Conservation (phyloP, 139 green algal genomes). For the Tetraselmis chui region DNA sequence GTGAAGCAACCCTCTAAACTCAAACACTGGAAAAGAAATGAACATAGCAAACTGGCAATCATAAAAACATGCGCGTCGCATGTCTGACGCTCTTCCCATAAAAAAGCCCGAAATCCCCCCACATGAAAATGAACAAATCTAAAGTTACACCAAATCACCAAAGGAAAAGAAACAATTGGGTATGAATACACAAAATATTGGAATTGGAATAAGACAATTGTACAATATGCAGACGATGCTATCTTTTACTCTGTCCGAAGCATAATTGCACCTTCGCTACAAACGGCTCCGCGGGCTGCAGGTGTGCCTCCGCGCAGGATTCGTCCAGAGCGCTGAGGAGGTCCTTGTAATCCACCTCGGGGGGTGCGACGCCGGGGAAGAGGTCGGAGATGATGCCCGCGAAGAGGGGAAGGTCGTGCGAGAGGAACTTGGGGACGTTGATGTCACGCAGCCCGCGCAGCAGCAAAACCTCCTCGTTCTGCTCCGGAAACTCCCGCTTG, state of each 20-base stretch:
- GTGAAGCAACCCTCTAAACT: too few species aligned
- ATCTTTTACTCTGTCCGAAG: background rate
- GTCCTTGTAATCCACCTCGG: constrained; percentile 44
- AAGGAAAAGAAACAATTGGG: background rate
- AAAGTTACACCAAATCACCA: too few species aligned
- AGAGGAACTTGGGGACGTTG: constrained; percentile 72
- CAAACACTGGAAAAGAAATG: too few species aligned
- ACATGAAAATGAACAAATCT: too few species aligned
- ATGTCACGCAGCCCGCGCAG: constrained; percentile 61
- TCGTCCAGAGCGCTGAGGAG: constrained; percentile 38
- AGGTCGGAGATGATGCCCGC: constrained; percentile 68
- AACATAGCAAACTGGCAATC: too few species aligned
- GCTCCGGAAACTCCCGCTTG: constrained; percentile 60
- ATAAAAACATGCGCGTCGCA: too few species aligned
- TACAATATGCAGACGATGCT: too few species aligned
- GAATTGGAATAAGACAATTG: too few species aligned
- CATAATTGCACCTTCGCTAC: constrained; percentile 45
- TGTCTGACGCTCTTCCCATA: too few species aligned
- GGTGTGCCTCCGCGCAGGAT: constrained; percentile 33
- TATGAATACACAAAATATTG: too few species aligned
- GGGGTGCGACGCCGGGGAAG: constrained; percentile 46
- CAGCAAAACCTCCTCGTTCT: constrained; percentile 63
- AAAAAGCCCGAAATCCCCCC: too few species aligned
- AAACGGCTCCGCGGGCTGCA: constrained; percentile 51
- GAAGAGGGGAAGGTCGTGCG: constrained; percentile 67